Conservation (phyloP, 306 rosid species). For the Ormosia semicastrata region DNA sequence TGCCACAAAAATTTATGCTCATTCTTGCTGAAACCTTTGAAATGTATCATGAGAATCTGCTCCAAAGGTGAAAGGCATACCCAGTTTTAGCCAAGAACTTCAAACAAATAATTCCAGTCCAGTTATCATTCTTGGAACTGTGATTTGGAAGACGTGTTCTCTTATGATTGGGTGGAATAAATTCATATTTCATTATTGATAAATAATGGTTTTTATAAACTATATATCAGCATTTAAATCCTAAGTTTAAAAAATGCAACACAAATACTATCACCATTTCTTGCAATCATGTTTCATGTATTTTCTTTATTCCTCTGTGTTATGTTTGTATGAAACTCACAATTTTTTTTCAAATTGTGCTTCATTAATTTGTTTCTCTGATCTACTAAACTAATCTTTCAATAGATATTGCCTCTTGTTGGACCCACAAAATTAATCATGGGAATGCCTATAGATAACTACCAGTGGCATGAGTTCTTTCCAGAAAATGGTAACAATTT, state of each 20-base stretch:
- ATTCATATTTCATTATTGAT: not conserved
- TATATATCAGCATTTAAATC: not conserved
- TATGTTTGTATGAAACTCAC: not conserved
- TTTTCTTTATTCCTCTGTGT: conserved; percentile 6
- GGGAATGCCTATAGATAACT: conserved; percentile 65
- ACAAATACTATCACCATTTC: not conserved
- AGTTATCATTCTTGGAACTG: not conserved
- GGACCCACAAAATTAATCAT: conserved; percentile 83
- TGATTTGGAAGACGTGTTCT: not conserved
- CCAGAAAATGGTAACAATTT: conserved; percentile 67
- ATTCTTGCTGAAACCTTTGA: too few relatives aligned
- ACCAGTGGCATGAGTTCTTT: conserved; percentile 97
- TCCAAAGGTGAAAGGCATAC: too few relatives aligned
- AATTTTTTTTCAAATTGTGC: not conserved
- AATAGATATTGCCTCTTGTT: conserved; percentile 78
- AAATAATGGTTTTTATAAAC: not conserved
- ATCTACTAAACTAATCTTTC: conserved; percentile 32
- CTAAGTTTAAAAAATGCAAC: not conserved
- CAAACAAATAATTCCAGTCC: too few relatives aligned
- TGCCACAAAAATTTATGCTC: too few relatives aligned
- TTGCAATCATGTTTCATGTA: conserved; percentile 5
- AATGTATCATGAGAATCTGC: too few relatives aligned
- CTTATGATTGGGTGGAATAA: not conserved
- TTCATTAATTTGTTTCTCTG: not conserved
- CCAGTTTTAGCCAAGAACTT: too few relatives aligned